These are phyloP conservation scores for Salix caprea DNA, from an alignment of 345 rosid species.

Conservation along the genomic window DNA sequence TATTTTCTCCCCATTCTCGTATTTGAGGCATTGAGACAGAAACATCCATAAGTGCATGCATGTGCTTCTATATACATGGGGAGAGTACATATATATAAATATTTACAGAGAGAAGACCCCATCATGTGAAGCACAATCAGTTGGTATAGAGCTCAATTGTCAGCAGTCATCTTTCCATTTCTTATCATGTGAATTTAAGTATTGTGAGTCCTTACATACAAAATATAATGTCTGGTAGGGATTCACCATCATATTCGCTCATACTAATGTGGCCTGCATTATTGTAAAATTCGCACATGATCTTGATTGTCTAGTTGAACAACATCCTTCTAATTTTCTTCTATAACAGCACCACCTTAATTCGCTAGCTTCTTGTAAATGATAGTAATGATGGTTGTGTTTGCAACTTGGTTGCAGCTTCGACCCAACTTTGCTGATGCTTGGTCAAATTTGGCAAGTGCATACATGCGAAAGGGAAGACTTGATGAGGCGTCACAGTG, in stretches of 20 bases:
- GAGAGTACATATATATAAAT: background rate
- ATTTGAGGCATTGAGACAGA: background rate
- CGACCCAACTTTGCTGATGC: slow-evolving; percentile 97
- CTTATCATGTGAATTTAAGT: too few relatives aligned
- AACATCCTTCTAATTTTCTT: background rate
- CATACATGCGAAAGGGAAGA: slow-evolving; percentile 95
- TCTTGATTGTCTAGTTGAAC: background rate
- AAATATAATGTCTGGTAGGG: too few relatives aligned
- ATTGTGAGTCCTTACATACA: too few relatives aligned
- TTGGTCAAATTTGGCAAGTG: slow-evolving; percentile 97
- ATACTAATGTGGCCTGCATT: too few relatives aligned
- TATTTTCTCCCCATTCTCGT: background rate
- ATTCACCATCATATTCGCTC: too few relatives aligned
- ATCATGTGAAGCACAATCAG: too few relatives aligned
- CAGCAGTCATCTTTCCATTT: too few relatives aligned
- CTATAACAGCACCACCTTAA: background rate
- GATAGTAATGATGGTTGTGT: background rate
- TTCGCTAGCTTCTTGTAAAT: background rate
- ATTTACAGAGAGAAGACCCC: too few relatives aligned
- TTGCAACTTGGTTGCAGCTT: slow-evolving; percentile 46
- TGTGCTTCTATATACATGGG: background rate
- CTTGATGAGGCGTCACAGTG: slow-evolving; percentile 92
- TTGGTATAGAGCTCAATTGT: too few relatives aligned
- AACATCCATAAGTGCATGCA: background rate
- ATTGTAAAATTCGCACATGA: background rate